Percentiles rank a stretch among this genome's conserved stretches.
Evolutionary conservation across 257 asterid genomes (phyloP).

Genomic region (Linderniella brevidens): DNA sequence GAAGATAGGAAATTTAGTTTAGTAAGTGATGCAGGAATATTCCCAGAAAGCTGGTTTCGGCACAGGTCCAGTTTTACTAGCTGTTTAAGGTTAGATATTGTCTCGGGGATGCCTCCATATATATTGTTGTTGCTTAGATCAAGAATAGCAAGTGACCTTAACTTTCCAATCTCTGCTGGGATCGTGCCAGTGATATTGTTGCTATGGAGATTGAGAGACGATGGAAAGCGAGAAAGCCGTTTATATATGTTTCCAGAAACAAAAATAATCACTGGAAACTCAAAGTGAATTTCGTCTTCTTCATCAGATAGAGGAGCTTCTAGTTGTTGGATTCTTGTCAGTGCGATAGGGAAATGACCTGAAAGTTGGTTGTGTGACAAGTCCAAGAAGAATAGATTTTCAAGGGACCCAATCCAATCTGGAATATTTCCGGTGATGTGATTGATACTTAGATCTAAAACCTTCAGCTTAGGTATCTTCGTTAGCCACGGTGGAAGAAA

Average conservation of each 20-base stretch:
- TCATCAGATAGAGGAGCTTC: conserved; percentile 33
- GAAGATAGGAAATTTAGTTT: conserved; percentile 67
- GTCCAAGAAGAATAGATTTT: conserved; percentile 73
- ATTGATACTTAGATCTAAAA: conserved; percentile 58
- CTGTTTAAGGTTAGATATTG: conserved; percentile 62
- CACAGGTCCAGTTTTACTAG: conserved; percentile 73
- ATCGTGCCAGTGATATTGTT: conserved; percentile 54
- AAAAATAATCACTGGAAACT: conserved; percentile 74
- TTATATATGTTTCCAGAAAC: conserved; percentile 70
- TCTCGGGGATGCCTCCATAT: conserved; percentile 62
- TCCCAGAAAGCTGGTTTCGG: conserved; percentile 51
- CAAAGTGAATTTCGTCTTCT: conserved; percentile 41
- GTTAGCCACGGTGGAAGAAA: conserved; percentile 55
- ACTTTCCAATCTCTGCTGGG: conserved; percentile 52
- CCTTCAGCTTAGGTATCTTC: conserved; percentile 39
- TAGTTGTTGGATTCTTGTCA: conserved; percentile 33
- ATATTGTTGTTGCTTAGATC: conserved; percentile 56
- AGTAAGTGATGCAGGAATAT: conserved; percentile 60
- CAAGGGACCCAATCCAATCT: conserved; percentile 52
- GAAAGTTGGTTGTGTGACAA: conserved; percentile 47
- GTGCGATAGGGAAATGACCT: conserved; percentile 54
- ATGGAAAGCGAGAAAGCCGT: conserved; percentile 71
- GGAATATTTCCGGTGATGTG: conserved; percentile 49
- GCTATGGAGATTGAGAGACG: conserved; percentile 48
- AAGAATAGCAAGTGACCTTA: conserved; percentile 48